phyloP scores from a whole-genome alignment of 768 basidiomycete genomes.

The Tricholomella constricta region DNA sequence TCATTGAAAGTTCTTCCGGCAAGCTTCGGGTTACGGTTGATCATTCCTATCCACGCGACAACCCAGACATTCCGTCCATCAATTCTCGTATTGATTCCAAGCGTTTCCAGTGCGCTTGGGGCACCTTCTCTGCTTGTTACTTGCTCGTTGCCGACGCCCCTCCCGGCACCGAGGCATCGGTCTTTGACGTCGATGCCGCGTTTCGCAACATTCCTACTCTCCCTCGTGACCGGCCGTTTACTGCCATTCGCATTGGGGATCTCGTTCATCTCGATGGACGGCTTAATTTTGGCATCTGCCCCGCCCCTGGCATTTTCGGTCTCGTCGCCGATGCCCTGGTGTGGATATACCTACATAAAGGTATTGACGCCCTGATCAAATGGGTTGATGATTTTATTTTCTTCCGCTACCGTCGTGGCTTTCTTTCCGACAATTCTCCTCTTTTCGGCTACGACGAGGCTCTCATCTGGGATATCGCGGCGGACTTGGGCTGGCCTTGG shows the following conservation, averaged over 20 bases:
- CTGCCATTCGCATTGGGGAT: not conserved
- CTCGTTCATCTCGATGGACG: not conserved
- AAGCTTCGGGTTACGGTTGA: slow-evolving; percentile 1
- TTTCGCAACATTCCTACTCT: not conserved
- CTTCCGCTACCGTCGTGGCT: not conserved
- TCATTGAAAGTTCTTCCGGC: not conserved
- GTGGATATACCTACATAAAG: not conserved
- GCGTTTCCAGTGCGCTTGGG: not conserved
- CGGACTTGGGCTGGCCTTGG: slow-evolving; percentile 1
- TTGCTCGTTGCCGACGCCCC: not conserved
- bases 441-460: not conserved
- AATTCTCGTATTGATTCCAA: not conserved
- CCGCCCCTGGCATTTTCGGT: not conserved
- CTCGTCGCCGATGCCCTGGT: not conserved
- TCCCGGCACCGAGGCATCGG: not conserved
- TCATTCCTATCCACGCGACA: slow-evolving; percentile 1
- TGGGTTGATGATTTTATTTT: not conserved
- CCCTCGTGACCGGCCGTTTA: not conserved
- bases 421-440: not conserved
- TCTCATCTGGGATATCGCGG: not conserved
- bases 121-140: not conserved
- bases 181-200: not conserved
- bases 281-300: not conserved
- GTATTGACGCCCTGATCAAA: not conserved
- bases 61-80: not conserved